Percentiles rank a stretch among this genome's conserved stretches.
phyloP scores from a whole-genome alignment of 2,329 filamentous ascomycete species.

The Microthyrium microscopicum region DNA sequence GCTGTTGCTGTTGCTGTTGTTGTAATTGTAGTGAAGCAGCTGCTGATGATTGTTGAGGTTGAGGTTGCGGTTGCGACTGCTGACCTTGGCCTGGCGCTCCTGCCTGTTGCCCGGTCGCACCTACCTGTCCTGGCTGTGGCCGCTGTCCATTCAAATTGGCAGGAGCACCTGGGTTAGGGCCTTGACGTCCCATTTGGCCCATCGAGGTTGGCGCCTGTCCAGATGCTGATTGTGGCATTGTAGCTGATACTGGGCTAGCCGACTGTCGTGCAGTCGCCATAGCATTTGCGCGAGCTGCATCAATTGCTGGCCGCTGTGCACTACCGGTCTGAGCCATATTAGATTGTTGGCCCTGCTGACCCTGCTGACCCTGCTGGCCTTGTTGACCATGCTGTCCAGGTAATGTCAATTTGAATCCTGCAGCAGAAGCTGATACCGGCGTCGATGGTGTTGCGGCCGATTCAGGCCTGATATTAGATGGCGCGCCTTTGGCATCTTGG shows the following conservation, averaged over 20 bases:
- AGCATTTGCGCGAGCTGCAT: slow-evolving; percentile 6
- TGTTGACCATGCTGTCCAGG: slow-evolving; percentile 15
- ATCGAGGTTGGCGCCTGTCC: slow-evolving; percentile 3
- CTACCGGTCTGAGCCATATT: too few species aligned
- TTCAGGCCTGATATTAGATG: too few species aligned
- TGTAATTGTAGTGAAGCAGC: slow-evolving; percentile 10
- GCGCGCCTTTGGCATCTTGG: too few species aligned
- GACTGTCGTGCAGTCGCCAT: background rate
- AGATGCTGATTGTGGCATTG: slow-evolving; percentile 5
- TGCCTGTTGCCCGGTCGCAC: slow-evolving; percentile 1
- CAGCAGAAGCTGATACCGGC: too few species aligned
- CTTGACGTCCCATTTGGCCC: background rate
- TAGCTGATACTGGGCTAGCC: slow-evolving; percentile 6
- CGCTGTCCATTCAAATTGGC: slow-evolving; percentile 3
- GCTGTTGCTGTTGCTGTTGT: slow-evolving; percentile 10
- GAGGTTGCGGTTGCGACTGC: slow-evolving; percentile 2
- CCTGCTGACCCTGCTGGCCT: slow-evolving; percentile 14
- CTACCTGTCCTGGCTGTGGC: slow-evolving; percentile 1
- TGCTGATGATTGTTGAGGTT: slow-evolving; percentile 14
- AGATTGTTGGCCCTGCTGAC: slow-evolving; percentile 1
- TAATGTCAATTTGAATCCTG: too few species aligned
- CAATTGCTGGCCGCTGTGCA: slow-evolving; percentile 9
- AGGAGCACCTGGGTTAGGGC: background rate
- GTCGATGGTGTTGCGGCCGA: too few species aligned
- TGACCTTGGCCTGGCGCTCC: too few species aligned